Percentiles rank a stretch among this genome's conserved stretches.
Evolutionary conservation across 805 yeast species (phyloP).

Genomic region (Wickerhamiella kurtzmanii): DNA sequence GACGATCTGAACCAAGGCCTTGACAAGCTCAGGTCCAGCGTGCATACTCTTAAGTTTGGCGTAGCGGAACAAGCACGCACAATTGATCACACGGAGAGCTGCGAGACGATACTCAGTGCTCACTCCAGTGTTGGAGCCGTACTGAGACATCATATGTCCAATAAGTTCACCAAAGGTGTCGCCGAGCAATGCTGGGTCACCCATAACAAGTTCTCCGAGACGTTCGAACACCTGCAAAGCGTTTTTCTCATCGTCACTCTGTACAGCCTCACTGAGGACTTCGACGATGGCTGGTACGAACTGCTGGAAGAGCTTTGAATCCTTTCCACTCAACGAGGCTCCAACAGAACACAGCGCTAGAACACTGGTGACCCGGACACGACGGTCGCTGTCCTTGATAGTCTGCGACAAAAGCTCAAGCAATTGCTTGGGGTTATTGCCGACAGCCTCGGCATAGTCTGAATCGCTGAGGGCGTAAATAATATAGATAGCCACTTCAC

Average conservation of each 20-base stretch:
- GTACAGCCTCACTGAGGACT: slow-evolving; percentile 62
- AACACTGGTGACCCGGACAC: slow-evolving; percentile 69
- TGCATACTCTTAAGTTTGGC: slow-evolving; percentile 66
- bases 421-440: slow-evolving; percentile 40
- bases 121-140: slow-evolving; percentile 46
- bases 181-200: slow-evolving; percentile 70
- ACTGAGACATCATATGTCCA: slow-evolving; percentile 53
- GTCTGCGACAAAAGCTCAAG: slow-evolving; percentile 58
- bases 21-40: slow-evolving; percentile 68
- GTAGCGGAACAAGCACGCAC: slow-evolving; percentile 68
- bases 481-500: slow-evolving; percentile 76
- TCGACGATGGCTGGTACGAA: slow-evolving; percentile 69
- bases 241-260: slow-evolving; percentile 54
- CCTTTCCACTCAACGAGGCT: slow-evolving; percentile 35
- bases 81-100: slow-evolving; percentile 71
- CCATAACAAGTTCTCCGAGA: slow-evolving; percentile 61
- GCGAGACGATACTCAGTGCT: slow-evolving; percentile 75
- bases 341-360: slow-evolving; percentile 72
- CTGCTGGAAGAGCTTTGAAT: slow-evolving; percentile 36
- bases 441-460: slow-evolving; percentile 16
- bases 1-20: slow-evolving; percentile 59
- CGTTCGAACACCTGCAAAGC: slow-evolving; percentile 71
- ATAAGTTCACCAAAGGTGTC: slow-evolving; percentile 56
- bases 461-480: slow-evolving; percentile 61
- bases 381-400: slow-evolving; percentile 44